phyloP scores from a whole-genome alignment of 129 eudicot species.

The Mikania micrantha region DNA sequence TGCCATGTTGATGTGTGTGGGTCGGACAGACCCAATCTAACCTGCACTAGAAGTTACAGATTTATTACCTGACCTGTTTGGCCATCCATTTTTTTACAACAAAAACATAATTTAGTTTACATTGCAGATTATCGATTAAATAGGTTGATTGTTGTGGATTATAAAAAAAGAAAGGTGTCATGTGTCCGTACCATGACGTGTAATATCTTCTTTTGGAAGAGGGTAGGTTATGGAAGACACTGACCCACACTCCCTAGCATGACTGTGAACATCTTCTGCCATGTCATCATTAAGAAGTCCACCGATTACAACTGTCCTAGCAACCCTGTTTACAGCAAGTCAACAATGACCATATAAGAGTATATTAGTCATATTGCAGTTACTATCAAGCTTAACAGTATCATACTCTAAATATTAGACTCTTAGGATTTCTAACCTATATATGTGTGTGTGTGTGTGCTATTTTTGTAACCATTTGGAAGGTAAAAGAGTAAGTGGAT shows the following conservation, averaged over 20 bases:
- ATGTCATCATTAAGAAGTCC: constrained; percentile 61
- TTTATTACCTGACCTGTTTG: not conserved
- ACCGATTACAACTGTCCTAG: constrained; percentile 80
- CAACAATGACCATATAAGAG: not conserved
- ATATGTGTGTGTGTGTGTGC: not conserved
- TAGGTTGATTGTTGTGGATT: not conserved
- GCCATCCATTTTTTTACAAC: not conserved
- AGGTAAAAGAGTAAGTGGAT: not conserved
- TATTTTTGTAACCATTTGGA: not conserved
- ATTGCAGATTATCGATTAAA: not conserved
- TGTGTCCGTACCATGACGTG: constrained; percentile 54
- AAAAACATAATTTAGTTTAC: not conserved
- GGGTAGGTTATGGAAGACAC: constrained; percentile 82
- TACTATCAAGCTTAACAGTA: not conserved
- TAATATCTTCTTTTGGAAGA: constrained; percentile 72
- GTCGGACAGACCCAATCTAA: not conserved
- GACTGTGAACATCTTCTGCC: constrained; percentile 64
- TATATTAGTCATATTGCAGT: not conserved
- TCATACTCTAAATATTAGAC: not conserved
- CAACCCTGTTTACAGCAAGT: constrained; percentile 58
- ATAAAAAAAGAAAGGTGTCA: not conserved
- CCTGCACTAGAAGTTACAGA: not conserved
- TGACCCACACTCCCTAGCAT: constrained; percentile 72
- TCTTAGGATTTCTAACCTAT: not conserved
- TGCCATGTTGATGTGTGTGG: not conserved